These are phyloP conservation scores for Penicillium lividum DNA, from an alignment of 495 filamentous ascomycete genomes.

Conservation along the genomic window DNA sequence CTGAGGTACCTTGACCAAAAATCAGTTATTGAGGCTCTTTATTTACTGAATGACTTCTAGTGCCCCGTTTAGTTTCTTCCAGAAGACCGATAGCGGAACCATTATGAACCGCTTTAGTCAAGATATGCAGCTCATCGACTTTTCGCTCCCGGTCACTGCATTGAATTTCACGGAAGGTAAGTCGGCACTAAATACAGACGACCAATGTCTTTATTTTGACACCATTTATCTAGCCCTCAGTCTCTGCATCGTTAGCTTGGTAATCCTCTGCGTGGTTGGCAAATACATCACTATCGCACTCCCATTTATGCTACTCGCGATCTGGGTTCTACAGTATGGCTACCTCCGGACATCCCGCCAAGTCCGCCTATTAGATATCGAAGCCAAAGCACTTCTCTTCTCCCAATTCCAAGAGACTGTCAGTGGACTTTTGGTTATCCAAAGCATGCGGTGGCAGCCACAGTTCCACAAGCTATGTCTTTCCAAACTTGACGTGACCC, in stretches of 20 bases:
- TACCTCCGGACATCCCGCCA: not conserved
- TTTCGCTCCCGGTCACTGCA: not conserved
- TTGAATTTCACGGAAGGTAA: not conserved
- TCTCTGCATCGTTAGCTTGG: too few species aligned
- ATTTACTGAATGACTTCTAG: too few species aligned
- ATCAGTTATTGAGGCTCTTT: too few species aligned
- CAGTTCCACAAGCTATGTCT: conserved; percentile 37
- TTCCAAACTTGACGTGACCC: conserved; percentile 57
- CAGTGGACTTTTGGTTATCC: conserved; percentile 65
- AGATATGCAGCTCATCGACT: conserved; percentile 4
- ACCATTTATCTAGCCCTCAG: too few species aligned
- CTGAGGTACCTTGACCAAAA: too few species aligned
- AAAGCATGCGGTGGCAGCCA: conserved; percentile 60
- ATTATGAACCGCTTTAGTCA: conserved; percentile 1
- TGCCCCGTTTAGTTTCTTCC: not conserved
- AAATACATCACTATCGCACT: not conserved
- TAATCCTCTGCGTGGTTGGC: not conserved
- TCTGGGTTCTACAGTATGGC: not conserved
- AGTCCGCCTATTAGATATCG: not conserved
- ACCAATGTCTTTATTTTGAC: too few species aligned
- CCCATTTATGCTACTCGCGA: not conserved
- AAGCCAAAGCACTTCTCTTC: not conserved
- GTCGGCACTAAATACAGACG: too few species aligned
- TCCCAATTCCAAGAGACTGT: conserved; percentile 33
- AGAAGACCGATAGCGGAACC: not conserved